Base-by-base conservation (phyloP, 345 rosid species). In the Melaleuca alternifolia region DNA sequence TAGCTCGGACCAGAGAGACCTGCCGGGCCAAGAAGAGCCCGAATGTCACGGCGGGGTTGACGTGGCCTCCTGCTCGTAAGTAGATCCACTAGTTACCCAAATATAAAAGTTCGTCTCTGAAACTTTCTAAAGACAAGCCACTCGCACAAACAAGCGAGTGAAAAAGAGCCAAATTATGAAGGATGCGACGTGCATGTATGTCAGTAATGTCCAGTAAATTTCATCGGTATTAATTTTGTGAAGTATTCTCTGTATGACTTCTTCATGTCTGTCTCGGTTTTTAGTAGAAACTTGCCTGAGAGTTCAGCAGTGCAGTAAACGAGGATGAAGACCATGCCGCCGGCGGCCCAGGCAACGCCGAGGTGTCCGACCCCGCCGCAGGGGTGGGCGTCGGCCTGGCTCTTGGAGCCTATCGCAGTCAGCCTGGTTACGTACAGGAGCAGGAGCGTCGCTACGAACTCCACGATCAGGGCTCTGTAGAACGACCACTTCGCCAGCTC, bases 251-350 rank as follows among this genome's bases (percentile, higher is more conserved):
- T 51, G 52, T 2, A 12, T 23, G n/a, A 56, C 61, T 56, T 54
- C 4, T 4, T 56, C 61, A 56, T 56, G 61, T 23, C 10, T 56
- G 61, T 56, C 3, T 11, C 14, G n/a, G 61, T 23, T 56, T 56
- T 56, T 23, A 56, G 61, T 10, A 2, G 23, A 44, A 75, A 44
- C 83, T 21, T 33, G 94, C 99, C 96, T 37, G 99, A 96, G 84
- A 96, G 94, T 23, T 96, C 98, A 50, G 97, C 97, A 41, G 96
- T 96, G 92, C 97, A 96, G 90, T 96, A 96, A 79, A 96, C 97
- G 41, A 87, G 86, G 83, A 87, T 26, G 56, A 87, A 87, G 83
- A 87, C 84, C 88, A 84, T 87, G 83, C 98, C 98, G 86, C 99
- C 99, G 28, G 94, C 94, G 84, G 97, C 94, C 99, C 97, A 96